A percentile compares a stretch with the other conserved stretches of the same genome.
These are phyloP conservation scores for Citrus trifoliata DNA, from an alignment of 345 rosid genomes.

Conservation along the genomic window DNA sequence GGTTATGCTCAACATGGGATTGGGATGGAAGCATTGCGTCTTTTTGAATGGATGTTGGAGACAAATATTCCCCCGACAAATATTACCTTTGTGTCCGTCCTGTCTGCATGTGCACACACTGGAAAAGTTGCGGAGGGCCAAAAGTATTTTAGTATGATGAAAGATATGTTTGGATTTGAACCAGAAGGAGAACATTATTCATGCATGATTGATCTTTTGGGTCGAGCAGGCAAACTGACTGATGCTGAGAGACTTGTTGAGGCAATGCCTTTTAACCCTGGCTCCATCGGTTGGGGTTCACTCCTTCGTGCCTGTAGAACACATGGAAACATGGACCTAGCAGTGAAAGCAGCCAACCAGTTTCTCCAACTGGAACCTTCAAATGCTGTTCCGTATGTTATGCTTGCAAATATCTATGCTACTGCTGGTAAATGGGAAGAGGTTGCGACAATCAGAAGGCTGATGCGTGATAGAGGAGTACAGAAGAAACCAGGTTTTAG, in stretches of 20 bases:
- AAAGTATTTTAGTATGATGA: slow-evolving; percentile 65
- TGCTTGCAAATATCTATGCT: slow-evolving; percentile 78
- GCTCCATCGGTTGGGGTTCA: slow-evolving; percentile 70
- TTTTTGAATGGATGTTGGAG: slow-evolving; percentile 66
- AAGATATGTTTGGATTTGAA: slow-evolving; percentile 55
- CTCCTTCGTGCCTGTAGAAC: slow-evolving; percentile 79
- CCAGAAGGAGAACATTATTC: slow-evolving; percentile 89
- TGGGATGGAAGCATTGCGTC: slow-evolving; percentile 50
- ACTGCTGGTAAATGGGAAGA: slow-evolving; percentile 73
- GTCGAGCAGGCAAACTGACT: slow-evolving; percentile 72
- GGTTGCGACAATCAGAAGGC: slow-evolving; percentile 55
- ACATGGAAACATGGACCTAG: slow-evolving; percentile 64
- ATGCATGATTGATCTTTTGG: slow-evolving; percentile 84
- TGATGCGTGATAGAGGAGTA: slow-evolving; percentile 72
- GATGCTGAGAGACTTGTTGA: slow-evolving; percentile 79
- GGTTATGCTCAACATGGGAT: slow-evolving; percentile 79
- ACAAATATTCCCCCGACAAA: slow-evolving; percentile 50
- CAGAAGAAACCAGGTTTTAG: slow-evolving; percentile 91
- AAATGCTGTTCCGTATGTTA: slow-evolving; percentile 77
- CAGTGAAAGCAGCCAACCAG: slow-evolving; percentile 64
- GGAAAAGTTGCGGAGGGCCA: slow-evolving; percentile 69
- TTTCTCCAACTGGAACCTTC: slow-evolving; percentile 61
- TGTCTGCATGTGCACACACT: slow-evolving; percentile 83
- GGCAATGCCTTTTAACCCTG: slow-evolving; percentile 68
- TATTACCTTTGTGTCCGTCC: slow-evolving; percentile 79